Evolutionary conservation across 345 rosid species (phyloP), one percentile per base, ranked within the genome.

Genomic region (Jatropha curcas): DNA sequence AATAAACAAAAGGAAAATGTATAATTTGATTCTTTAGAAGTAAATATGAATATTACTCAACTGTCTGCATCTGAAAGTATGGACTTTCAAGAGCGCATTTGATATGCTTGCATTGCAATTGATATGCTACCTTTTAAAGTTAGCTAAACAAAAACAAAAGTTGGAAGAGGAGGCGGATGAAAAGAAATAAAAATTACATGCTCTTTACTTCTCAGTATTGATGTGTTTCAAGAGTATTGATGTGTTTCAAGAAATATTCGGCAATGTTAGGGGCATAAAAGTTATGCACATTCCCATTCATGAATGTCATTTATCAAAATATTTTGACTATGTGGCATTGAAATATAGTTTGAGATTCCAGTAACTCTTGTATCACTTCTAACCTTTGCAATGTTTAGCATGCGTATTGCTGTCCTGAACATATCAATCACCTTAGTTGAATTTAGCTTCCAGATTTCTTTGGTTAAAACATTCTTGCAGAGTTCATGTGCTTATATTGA

Each of bases 401-500:
- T n/a, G n/a, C n/a, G n/a, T 53, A 43, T 3, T 41, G 7, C 30
- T 27, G 13, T 22, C 31, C 45, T 55, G 31, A 55, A 43, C 43
- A 11, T 57, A 53, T 39, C 17, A 24, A 27, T 39, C 31, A 34
- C n/a, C 31, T 46, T 60, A 20, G 33, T 30, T 58, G 41, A 41
- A 56, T 57, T 46, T 51, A 3, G 61, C 28, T 34, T 53, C 24
- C 50, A 19, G 52, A 41, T 63, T 75, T 34, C 56, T 39, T 58
- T 22, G 43, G 35, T 61, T 51, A 17, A 14, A 50, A 10, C 50
- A 33, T 27, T 62, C 45, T 51, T 74, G 57, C 74, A 65, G 68
- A 16, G 20, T 71, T 20, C 70, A 67, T 70, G 77, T 61, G 65
- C 63, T 69, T 46, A 60, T 58, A 35, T 24, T 37, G 70, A 60